A percentile compares a stretch with the other conserved stretches of the same genome.
Conservation (phyloP, 495 filamentous ascomycete species). For the Daldinia grandis region DNA sequence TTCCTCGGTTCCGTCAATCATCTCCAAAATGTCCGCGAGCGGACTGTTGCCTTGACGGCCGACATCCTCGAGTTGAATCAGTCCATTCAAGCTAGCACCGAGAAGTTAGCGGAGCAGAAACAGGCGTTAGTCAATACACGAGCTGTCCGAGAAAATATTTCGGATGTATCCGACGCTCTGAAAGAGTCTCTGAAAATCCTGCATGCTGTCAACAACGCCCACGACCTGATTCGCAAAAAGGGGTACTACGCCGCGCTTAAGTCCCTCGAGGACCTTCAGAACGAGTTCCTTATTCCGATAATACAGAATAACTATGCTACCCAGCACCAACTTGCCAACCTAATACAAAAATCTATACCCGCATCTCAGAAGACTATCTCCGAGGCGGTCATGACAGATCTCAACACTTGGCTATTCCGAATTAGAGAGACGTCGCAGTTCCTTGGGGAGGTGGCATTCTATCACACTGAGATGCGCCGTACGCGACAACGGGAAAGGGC, state of each 20-base stretch:
- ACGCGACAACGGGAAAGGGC: conserved; percentile 81
- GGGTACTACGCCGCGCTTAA: conserved; percentile 95
- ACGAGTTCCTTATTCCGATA: conserved; percentile 78
- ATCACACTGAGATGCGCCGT: conserved; percentile 89
- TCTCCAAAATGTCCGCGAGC: conserved; percentile 87
- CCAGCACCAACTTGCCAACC: conserved; percentile 92
- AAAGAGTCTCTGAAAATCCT: conserved; percentile 92
- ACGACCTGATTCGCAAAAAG: conserved; percentile 87
- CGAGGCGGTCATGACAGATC: conserved; percentile 94
- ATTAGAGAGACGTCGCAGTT: conserved; percentile 96
- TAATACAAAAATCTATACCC: conserved; percentile 94
- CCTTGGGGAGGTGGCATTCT: conserved; percentile 95
- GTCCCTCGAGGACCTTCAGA: conserved; percentile 93
- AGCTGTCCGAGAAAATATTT: conserved; percentile 92
- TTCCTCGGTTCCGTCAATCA: conserved; percentile 94
- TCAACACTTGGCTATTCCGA: conserved; percentile 97
- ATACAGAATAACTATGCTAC: conserved; percentile 79
- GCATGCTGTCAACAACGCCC: conserved; percentile 91
- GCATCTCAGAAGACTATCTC: conserved; percentile 92
- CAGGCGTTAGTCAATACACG: conserved; percentile 90
- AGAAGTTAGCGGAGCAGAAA: conserved; percentile 94
- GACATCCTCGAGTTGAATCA: conserved; percentile 93
- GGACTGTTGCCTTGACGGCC: conserved; percentile 84
- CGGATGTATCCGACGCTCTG: conserved; percentile 88
- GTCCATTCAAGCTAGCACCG: conserved; percentile 93